Evolutionary conservation across 306 rosid genomes (phyloP), one percentile per base, ranked within the genome.

Genomic region (Bauhinia variegata): DNA sequence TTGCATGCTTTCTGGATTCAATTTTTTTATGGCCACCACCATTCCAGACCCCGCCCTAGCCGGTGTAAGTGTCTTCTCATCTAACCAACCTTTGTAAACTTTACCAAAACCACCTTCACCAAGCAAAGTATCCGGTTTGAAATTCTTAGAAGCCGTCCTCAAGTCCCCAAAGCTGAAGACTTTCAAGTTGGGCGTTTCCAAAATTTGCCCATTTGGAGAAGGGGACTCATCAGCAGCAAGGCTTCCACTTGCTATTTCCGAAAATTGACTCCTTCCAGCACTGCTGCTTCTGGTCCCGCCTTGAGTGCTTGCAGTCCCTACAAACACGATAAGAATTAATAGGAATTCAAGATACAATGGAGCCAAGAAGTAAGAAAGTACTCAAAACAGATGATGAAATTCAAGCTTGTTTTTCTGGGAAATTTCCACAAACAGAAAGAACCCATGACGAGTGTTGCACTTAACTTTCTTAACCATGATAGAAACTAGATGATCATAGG

Each of bases 81-180:
- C 87, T 31, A 92, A 72, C 96, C 96, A 89, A 46, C 96, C 96
- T 70, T 83, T 93, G 81, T 80, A 87, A 37, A 93, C 98, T 76
- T 65, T 84, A 7, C 97, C 98, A 75, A 93, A 93, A 3, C 97
- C 98, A 32, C 97, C 97, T 58, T 88, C 88, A 6, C 98, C 98
- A 38, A 89, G 68, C 75, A 92, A 68, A 51, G 75, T 10, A 73
- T 83, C 85, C 3, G 76, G 8, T 58, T 68, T 89, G 87, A 93
- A 93, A 67, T 69, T 71, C 80, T 36, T 86, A 0, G 97, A 78
- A 5, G 91, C 87, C 0, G 77, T 49, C 73, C 75, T 89, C 85
- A 89, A 17, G 17, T 92, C 98, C 8, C 65, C 72, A 60, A 79
- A 82, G 32, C 34, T 86, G 77, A 86, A 92, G 30, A 66, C 86